These are phyloP conservation scores for Mortierella sp. DNA, from an alignment of 371 early-diverging fungal species.

Conservation along the genomic window DNA sequence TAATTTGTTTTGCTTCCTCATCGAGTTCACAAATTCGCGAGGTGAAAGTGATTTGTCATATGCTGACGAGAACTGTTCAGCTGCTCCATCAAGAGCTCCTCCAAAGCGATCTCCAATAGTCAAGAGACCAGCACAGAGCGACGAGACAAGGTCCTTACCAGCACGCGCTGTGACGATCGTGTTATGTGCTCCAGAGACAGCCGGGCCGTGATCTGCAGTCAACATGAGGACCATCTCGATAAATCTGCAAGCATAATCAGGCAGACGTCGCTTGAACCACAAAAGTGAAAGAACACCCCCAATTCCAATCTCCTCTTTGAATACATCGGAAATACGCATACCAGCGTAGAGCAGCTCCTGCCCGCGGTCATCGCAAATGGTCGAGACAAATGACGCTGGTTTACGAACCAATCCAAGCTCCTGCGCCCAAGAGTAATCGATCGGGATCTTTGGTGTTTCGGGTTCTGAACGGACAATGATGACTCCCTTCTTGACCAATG, in stretches of 20 bases:
- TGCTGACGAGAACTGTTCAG: conserved; percentile 87
- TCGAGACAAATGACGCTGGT: conserved; percentile 97
- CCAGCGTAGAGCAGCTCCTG: conserved; percentile 98
- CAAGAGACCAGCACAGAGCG: conserved; percentile 93
- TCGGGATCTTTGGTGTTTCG: conserved; percentile 97
- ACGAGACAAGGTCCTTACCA: conserved; percentile 96
- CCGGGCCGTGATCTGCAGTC: conserved; percentile 99
- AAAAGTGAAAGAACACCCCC: conserved; percentile 96
- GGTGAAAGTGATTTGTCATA: conserved; percentile 93
- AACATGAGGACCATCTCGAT: conserved; percentile 99
- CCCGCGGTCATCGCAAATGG: conserved; percentile 98
- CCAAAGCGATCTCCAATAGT: conserved; percentile 97
- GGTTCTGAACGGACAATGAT: conserved; percentile 87
- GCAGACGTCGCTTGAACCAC: conserved; percentile 98
- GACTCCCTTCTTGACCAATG: conserved; percentile 80
- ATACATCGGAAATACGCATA: conserved; percentile 97
- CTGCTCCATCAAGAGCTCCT: conserved; percentile 98
- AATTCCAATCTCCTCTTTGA: conserved; percentile 97
- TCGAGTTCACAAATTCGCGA: conserved; percentile 90
- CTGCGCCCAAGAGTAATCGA: conserved; percentile 99
- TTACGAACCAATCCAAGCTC: conserved; percentile 98
- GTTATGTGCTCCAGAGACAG: conserved; percentile 96
- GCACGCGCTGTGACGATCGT: conserved; percentile 99
- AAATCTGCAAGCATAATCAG: conserved; percentile 95
- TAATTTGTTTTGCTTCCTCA: conserved; percentile 85